phyloP scores from a whole-genome alignment of 2,329 filamentous ascomycete species.

The Juglanconis juglandina region DNA sequence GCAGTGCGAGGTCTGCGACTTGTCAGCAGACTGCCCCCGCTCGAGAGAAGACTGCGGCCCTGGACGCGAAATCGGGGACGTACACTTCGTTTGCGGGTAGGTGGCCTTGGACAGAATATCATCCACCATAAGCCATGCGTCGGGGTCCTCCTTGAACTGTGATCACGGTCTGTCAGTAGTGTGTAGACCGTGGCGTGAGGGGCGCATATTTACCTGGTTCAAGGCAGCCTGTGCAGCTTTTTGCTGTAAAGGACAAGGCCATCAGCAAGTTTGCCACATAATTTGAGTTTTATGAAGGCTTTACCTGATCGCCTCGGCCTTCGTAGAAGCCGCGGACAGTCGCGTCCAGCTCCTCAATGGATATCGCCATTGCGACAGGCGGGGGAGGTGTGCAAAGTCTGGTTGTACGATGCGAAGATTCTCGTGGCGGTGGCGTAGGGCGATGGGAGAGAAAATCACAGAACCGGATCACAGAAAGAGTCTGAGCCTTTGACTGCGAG shows the following conservation, averaged over 20 bases:
- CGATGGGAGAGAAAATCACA: neutral
- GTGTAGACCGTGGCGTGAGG: conserved; percentile 7
- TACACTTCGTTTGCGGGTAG: conserved; percentile 96
- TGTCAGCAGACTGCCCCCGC: conserved; percentile 4
- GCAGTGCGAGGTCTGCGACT: conserved; percentile 75
- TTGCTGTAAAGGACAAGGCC: conserved; percentile 62
- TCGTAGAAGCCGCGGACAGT: conserved; percentile 97
- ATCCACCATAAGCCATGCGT: conserved; percentile 96
- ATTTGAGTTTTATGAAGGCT: conserved; percentile 30
- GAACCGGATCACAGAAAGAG: neutral
- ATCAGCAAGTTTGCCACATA: conserved; percentile 31
- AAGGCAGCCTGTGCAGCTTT: conserved; percentile 90
- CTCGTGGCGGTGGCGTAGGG: conserved; percentile 2
- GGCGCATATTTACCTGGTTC: conserved; percentile 69
- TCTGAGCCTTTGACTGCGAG: conserved; percentile 1
- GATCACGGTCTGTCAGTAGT: conserved; percentile 26
- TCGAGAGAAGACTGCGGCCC: conserved; percentile 1
- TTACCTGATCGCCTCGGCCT: conserved; percentile 87
- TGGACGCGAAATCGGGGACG: conserved; percentile 32
- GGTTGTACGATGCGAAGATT: conserved; percentile 2
- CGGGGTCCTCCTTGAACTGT: conserved; percentile 98
- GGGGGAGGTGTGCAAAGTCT: conserved; percentile 11
- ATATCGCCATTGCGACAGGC: conserved; percentile 53
- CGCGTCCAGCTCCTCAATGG: conserved; percentile 92
- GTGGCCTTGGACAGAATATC: conserved; percentile 91